Percentiles rank a stretch among this genome's conserved stretches.
These are phyloP conservation scores for Penicillium pulvis DNA, from an alignment of 495 filamentous ascomycete species.

Conservation along the genomic window DNA sequence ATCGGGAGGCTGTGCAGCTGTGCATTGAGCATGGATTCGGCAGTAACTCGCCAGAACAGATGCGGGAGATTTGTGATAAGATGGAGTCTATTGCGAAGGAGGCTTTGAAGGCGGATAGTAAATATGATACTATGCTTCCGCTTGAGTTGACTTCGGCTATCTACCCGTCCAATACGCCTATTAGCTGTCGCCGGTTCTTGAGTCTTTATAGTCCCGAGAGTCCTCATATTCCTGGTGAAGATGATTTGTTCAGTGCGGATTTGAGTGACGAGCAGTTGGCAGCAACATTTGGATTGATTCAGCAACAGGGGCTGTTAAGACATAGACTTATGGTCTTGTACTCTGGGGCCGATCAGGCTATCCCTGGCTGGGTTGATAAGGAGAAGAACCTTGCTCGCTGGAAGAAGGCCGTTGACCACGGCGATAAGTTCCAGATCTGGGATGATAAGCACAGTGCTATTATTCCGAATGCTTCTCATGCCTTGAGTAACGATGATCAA, in stretches of 20 bases:
- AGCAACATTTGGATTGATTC: slow-evolving; percentile 64
- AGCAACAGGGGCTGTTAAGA: slow-evolving; percentile 54
- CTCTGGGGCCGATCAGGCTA: slow-evolving; percentile 69
- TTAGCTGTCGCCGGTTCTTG: slow-evolving; percentile 66
- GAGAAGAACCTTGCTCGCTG: slow-evolving; percentile 61
- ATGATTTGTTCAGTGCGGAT: slow-evolving; percentile 89
- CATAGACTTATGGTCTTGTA: slow-evolving; percentile 53
- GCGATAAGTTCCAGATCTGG: slow-evolving; percentile 36
- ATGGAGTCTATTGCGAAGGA: slow-evolving; percentile 34
- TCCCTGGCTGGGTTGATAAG: slow-evolving; percentile 66
- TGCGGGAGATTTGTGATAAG: slow-evolving; percentile 25
- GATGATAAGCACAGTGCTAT: slow-evolving; percentile 39
- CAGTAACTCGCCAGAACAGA: slow-evolving; percentile 22
- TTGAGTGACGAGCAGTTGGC: slow-evolving; percentile 58
- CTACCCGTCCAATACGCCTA: slow-evolving; percentile 42
- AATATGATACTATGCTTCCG: slow-evolving; percentile 37
- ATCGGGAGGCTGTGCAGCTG: slow-evolving; percentile 63
- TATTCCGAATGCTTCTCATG: slow-evolving; percentile 49
- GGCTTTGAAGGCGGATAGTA: slow-evolving; percentile 15
- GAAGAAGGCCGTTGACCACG: slow-evolving; percentile 55
- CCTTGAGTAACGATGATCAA: slow-evolving; percentile 50
- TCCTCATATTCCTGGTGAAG: slow-evolving; percentile 60
- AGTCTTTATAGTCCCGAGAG: slow-evolving; percentile 59
- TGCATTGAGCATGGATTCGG: slow-evolving; percentile 26
- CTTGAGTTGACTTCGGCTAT: slow-evolving; percentile 33